Conservation (phyloP, 2,329 filamentous ascomycete genomes). For the Verruconis gallopava region DNA sequence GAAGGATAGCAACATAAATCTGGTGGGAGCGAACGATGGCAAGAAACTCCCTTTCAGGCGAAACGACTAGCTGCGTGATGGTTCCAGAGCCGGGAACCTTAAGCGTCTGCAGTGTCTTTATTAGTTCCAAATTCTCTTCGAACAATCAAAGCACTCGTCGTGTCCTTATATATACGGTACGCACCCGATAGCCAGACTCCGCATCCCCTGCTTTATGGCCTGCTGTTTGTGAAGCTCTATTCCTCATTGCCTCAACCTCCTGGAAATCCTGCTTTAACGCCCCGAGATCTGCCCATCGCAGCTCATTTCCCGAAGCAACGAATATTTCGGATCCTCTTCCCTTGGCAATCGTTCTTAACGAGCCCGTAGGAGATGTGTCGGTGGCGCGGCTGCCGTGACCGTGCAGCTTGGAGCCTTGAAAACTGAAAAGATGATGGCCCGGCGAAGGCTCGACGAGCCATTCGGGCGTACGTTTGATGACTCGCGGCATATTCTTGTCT, state of each 20-base stretch:
- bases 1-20: constrained; percentile 75
- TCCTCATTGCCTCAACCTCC: constrained; percentile 1
- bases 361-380: constrained; percentile 22
- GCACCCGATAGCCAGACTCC: constrained; percentile 10
- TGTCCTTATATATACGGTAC: no score
- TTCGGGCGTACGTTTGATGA: constrained; percentile 71
- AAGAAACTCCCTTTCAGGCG: constrained; percentile 67
- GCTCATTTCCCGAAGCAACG: constrained; percentile 74
- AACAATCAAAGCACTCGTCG: no score
- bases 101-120: constrained; percentile 50
- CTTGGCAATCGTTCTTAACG: constrained; percentile 55
- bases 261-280: constrained; percentile 46
- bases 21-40: constrained; percentile 81
- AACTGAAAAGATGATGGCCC: constrained; percentile 61
- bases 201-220: neutral
- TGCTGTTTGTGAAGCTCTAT: neutral
- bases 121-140: no score
- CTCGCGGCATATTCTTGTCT: constrained; percentile 72
- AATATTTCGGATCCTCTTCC: constrained; percentile 73
- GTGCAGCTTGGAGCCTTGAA: constrained; percentile 13
- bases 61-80: constrained; percentile 75
- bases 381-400: constrained; percentile 14
- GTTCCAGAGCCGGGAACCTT: constrained; percentile 66
- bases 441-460: constrained; percentile 73
- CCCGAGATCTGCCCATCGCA: constrained; percentile 79